A percentile compares a stretch with the other conserved stretches of the same genome.
phyloP scores from a whole-genome alignment of 2,329 filamentous ascomycete species.

The Curvularia sp. region DNA sequence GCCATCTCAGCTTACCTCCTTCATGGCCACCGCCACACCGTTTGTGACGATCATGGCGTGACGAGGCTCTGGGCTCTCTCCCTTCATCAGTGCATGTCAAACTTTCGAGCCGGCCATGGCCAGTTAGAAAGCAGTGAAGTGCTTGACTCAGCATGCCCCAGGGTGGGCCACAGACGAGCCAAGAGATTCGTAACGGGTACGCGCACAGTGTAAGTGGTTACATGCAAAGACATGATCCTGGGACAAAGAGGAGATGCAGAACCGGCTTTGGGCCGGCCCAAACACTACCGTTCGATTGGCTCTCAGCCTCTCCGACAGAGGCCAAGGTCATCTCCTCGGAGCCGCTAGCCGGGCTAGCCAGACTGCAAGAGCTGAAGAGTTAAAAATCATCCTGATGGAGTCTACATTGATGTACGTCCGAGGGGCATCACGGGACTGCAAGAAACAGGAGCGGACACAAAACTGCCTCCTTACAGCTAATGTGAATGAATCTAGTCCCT shows the following conservation, averaged over 20 bases:
- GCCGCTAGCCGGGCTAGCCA: slow-evolving; percentile 5
- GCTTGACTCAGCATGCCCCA: slow-evolving; percentile 20
- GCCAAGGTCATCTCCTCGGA: slow-evolving; percentile 5
- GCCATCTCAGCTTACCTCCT: not conserved
- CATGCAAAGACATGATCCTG: slow-evolving; percentile 22
- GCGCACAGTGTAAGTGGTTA: slow-evolving; percentile 36
- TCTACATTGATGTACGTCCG: not conserved
- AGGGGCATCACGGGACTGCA: slow-evolving; percentile 5
- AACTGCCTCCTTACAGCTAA: not conserved
- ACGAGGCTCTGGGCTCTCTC: not conserved
- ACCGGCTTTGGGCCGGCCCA: slow-evolving; percentile 9
- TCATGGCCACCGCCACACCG: not conserved
- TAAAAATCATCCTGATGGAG: not conserved
- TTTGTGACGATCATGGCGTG: not conserved
- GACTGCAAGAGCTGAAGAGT: not conserved
- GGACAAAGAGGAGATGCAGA: slow-evolving; percentile 26
- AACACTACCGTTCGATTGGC: slow-evolving; percentile 7
- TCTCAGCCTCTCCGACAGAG: slow-evolving; percentile 4
- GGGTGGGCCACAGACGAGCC: slow-evolving; percentile 31
- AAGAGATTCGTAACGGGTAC: slow-evolving; percentile 24
- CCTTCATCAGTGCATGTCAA: not conserved
- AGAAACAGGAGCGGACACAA: slow-evolving; percentile 1
- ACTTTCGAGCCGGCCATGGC: not conserved
- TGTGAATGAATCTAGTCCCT: not conserved
- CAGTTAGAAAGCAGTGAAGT: slow-evolving; percentile 18